Percentiles rank a stretch among this genome's conserved stretches.
These are phyloP conservation scores for Ammopiptanthus mongolicus DNA, from an alignment of 306 rosid genomes.

Conservation along the genomic window DNA sequence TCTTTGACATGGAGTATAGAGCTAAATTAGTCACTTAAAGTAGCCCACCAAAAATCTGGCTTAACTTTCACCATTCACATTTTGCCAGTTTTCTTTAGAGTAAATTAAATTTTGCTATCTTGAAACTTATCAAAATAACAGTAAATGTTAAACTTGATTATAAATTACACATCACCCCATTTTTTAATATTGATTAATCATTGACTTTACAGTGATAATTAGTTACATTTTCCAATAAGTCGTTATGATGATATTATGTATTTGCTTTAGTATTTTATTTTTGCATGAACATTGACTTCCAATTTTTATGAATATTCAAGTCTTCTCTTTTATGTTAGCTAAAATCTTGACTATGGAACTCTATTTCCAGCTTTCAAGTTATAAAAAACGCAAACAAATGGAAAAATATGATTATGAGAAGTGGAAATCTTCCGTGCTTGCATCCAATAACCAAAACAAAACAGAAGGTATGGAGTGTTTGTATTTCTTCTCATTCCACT, in stretches of 20 bases:
- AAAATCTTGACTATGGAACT: background rate
- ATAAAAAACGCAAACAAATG: slow-evolving; percentile 49
- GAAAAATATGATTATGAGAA: slow-evolving; percentile 53
- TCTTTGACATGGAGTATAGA: background rate
- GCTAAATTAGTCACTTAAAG: background rate
- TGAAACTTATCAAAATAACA: too few relatives aligned
- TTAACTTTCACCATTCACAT: background rate
- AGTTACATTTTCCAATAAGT: background rate
- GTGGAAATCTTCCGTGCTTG: slow-evolving; percentile 68
- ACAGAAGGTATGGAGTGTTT: slow-evolving; percentile 43
- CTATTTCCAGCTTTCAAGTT: slow-evolving; percentile 56
- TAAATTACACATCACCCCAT: too few relatives aligned
- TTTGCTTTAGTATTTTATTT: background rate
- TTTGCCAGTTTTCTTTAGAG: background rate
- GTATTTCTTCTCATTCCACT: background rate
- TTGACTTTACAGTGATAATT: too few relatives aligned
- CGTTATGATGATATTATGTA: background rate
- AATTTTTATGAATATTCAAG: background rate
- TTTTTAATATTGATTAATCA: too few relatives aligned
- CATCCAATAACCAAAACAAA: slow-evolving; percentile 52
- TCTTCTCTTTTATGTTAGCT: background rate
- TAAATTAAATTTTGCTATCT: too few relatives aligned
- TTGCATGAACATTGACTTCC: background rate
- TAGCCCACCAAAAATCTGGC: background rate
- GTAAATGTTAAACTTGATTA: too few relatives aligned